phyloP scores from a whole-genome alignment of 2,329 filamentous ascomycete species.

The Alternaria rosae region DNA sequence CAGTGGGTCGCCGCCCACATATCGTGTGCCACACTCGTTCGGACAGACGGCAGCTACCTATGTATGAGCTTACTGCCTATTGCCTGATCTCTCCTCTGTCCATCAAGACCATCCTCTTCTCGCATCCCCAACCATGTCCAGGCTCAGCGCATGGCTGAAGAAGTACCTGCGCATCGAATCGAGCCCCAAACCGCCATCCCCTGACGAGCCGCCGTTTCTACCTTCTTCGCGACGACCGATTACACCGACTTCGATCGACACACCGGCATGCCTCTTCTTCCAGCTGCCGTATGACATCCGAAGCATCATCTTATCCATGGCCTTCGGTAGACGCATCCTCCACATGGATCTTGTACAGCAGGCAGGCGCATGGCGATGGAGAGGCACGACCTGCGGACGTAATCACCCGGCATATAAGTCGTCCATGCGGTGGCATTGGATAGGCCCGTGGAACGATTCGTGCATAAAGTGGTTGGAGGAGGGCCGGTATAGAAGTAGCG shows the following conservation, averaged over 20 bases:
- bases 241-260: slow-evolving; percentile 3
- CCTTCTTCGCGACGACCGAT: slow-evolving; percentile 5
- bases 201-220: slow-evolving; percentile 5
- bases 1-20: background rate
- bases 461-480: background rate
- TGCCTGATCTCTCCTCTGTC: background rate
- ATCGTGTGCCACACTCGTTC: no score
- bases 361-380: slow-evolving; percentile 9
- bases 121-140: background rate
- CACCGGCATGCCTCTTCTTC: slow-evolving; percentile 9
- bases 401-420: background rate
- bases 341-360: slow-evolving; percentile 9
- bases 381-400: slow-evolving; percentile 2
- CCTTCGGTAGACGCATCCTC: slow-evolving; percentile 8
- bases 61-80: background rate
- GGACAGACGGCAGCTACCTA: background rate
- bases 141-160: background rate
- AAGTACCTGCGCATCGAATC: background rate
- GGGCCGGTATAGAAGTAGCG: background rate
- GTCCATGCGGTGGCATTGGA: background rate
- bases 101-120: background rate
- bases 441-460: background rate
- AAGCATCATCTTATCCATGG: slow-evolving; percentile 5
- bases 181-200: background rate
- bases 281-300: slow-evolving; percentile 14